Evolutionary conservation across 257 asterid genomes (phyloP), one percentile per base, ranked within the genome.

Genomic region (Oldenlandia corymbosa): DNA sequence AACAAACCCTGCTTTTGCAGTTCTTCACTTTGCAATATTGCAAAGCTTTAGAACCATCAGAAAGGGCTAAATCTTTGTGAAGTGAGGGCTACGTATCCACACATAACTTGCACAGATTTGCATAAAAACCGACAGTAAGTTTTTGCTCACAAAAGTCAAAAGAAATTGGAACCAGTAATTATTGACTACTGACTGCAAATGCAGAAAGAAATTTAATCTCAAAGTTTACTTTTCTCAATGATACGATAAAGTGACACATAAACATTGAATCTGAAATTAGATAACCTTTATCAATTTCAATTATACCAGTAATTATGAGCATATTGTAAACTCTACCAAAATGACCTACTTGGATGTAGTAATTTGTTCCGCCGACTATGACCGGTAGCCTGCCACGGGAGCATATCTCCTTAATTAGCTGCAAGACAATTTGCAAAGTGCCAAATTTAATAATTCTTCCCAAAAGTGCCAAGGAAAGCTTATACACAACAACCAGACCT

Each of bases 331-430:
- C n/a, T n/a, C n/a, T n/a, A n/a, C n/a, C n/a, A n/a, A n/a, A n/a
- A n/a, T n/a, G n/a, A 45, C 72, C 75, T 68, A 92, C 97, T 95
- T 90, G 99, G 72, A 90, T 93, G 73, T 90, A 93, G 76, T 93
- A 90, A 80, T 93, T 90, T 71, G 99, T 85, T 76, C 99, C 99
- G 7, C 99, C 99, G 51, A 93, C 99, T 41, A 93, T 77, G 52
- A 90, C 92, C n/a, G 99, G 99, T 79, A 93, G 68, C 72, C 79
- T 68, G 49, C 82, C 79, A 70, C 94, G 87, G 57, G 96, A 85
- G 74, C 80, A 78, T 68, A 93, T 84, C 71, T 85, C 96, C 55
- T 79, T 72, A 50, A 93, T 85, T 57, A 93, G 84, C 99, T 93
- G 68, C 58, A 75, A 68, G 41, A 27, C 5, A 65, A 59, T 68